phyloP scores from a whole-genome alignment of 805 yeast species.

The Cyberlindnera euphorbiiphila region DNA sequence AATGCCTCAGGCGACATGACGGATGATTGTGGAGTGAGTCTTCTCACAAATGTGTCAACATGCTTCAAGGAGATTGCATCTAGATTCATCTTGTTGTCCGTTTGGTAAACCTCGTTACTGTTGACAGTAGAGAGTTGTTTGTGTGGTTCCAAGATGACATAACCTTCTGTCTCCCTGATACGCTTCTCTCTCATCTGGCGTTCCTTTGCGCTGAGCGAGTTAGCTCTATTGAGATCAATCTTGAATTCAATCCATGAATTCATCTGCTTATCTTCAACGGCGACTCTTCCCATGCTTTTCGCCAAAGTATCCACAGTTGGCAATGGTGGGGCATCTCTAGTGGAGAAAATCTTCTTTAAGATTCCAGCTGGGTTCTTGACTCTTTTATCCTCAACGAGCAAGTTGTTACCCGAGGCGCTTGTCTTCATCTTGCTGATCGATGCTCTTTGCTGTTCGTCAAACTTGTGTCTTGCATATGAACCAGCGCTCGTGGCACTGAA shows the following conservation, averaged over 20 bases:
- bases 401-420: constrained; percentile 28
- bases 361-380: constrained; percentile 19
- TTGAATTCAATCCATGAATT: constrained; percentile 49
- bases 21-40: constrained; percentile 31
- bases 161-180: constrained; percentile 55
- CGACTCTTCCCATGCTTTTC: constrained; percentile 15
- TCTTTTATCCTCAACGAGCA: constrained; percentile 25
- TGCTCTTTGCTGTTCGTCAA: constrained; percentile 34
- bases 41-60: constrained; percentile 42
- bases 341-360: constrained; percentile 16
- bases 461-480: constrained; percentile 70
- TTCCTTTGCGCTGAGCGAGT: constrained; percentile 63
- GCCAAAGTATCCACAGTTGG: constrained; percentile 24
- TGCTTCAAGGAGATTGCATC: constrained; percentile 33
- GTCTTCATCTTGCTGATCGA: constrained; percentile 12
- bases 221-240: constrained; percentile 67
- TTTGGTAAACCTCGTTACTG: constrained; percentile 41
- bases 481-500: constrained; percentile 90
- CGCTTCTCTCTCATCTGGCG: constrained; percentile 66
- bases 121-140: constrained; percentile 41
- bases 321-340: constrained; percentile 28
- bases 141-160: constrained; percentile 61
- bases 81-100: constrained; percentile 29
- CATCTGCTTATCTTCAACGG: constrained; percentile 37
- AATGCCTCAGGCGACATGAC: constrained; percentile 51